Evolutionary conservation across 352 stramenopile species (phyloP).

Genomic region (Globisporangium abappressorium): DNA sequence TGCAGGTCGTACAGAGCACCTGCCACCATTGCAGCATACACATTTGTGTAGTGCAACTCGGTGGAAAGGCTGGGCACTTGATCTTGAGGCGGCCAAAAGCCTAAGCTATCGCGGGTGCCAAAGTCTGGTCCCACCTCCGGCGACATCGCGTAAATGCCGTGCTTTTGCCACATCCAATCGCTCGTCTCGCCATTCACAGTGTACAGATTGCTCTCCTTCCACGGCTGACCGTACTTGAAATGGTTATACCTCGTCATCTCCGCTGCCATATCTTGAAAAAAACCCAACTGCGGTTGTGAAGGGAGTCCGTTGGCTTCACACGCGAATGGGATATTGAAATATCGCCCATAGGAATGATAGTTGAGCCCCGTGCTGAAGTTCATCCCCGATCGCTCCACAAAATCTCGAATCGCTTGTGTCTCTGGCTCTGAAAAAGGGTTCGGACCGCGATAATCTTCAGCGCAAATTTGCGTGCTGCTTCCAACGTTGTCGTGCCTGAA

Average conservation of each 20-base stretch:
- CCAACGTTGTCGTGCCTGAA: slow-evolving; percentile 60
- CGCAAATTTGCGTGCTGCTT: slow-evolving; percentile 63
- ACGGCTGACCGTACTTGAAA: slow-evolving; percentile 75
- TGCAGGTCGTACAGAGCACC: slow-evolving; percentile 55
- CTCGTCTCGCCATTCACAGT: slow-evolving; percentile 86
- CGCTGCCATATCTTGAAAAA: slow-evolving; percentile 51
- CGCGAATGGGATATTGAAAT: slow-evolving; percentile 82
- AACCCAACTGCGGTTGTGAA: slow-evolving; percentile 21
- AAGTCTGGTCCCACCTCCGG: slow-evolving; percentile 77
- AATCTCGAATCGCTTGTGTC: slow-evolving; percentile 61
- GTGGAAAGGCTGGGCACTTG: slow-evolving; percentile 54
- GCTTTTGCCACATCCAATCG: slow-evolving; percentile 82
- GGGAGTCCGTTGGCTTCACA: slow-evolving; percentile 63
- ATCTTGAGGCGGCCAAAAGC: slow-evolving; percentile 67
- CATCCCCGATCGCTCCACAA: slow-evolving; percentile 50
- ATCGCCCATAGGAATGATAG: slow-evolving; percentile 84
- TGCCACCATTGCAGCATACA: slow-evolving; percentile 45
- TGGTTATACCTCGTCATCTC: slow-evolving; percentile 78
- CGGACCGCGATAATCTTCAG: slow-evolving; percentile 70
- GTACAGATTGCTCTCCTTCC: slow-evolving; percentile 84
- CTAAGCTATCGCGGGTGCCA: slow-evolving; percentile 25
- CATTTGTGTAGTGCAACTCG: slow-evolving; percentile 76
- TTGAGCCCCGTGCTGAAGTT: slow-evolving; percentile 71
- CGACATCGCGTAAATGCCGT: slow-evolving; percentile 84
- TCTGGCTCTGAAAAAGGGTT: slow-evolving; percentile 80